These are phyloP conservation scores for Stentor roeselii DNA, from an alignment of 73 alveolate species.

Conservation along the genomic window DNA sequence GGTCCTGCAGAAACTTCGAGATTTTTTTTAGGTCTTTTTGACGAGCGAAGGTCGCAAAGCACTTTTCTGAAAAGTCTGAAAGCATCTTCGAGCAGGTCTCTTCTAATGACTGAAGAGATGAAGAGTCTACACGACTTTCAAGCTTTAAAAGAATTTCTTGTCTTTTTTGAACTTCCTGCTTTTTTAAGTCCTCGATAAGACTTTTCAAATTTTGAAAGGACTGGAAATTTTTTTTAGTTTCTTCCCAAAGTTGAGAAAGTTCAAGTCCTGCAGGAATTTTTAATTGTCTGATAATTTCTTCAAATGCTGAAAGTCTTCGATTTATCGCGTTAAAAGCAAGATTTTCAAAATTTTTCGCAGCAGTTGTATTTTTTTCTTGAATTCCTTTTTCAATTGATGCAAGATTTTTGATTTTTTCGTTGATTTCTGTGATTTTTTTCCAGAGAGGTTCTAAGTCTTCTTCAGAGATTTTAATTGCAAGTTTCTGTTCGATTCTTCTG, in stretches of 20 bases:
- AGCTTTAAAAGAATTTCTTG: too few species aligned
- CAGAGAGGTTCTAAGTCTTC: not conserved
- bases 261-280: slow-evolving; percentile 10
- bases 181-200: not conserved
- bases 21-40: not conserved
- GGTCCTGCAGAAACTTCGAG: not conserved
- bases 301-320: not conserved
- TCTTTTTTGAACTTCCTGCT: not conserved
- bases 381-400: not conserved
- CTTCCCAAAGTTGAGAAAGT: not conserved
- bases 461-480: not conserved
- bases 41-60: slow-evolving; percentile 32
- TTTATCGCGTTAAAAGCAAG: not conserved
- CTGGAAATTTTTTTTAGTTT: not conserved
- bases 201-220: not conserved
- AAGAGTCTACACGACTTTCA: not conserved
- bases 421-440: not conserved
- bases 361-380: not conserved
- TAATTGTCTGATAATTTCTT: not conserved
- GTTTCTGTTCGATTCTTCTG: slow-evolving; percentile 12
- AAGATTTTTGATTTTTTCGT: not conserved
- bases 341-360: not conserved
- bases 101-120: slow-evolving; percentile 23
- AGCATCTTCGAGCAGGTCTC: slow-evolving; percentile 56
- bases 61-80: slow-evolving; percentile 69